These are phyloP conservation scores for Ceratorhiza oryzae-sativae DNA, from an alignment of 1,284 basidiomycete species.

Conservation along the genomic window DNA sequence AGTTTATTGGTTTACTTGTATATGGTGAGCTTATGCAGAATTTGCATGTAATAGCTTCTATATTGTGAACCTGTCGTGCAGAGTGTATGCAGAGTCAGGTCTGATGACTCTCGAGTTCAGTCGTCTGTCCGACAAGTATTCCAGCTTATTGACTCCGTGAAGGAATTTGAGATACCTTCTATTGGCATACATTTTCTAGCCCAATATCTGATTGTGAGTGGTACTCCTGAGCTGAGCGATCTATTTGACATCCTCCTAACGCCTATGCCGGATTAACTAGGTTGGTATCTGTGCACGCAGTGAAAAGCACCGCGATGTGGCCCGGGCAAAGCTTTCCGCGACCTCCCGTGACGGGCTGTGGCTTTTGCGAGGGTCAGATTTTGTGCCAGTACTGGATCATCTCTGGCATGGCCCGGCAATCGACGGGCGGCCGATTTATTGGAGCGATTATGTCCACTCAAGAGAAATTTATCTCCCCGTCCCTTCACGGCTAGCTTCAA, in stretches of 20 bases:
- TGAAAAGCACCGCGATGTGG: constrained; percentile 13
- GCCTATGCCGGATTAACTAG: neutral
- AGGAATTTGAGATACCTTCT: neutral
- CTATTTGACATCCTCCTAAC: neutral
- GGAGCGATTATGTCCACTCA: constrained; percentile 29
- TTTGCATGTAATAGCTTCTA: neutral
- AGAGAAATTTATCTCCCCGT: constrained; percentile 9
- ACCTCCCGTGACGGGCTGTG: neutral
- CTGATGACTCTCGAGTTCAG: constrained; percentile 11
- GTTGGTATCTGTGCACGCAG: constrained; percentile 22
- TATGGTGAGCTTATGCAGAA: neutral
- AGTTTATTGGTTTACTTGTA: constrained; percentile 19
- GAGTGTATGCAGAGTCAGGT: neutral
- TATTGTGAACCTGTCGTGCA: neutral
- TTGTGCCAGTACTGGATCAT: constrained; percentile 25
- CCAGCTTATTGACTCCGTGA: neutral
- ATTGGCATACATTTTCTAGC: neutral
- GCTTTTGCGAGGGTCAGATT: constrained; percentile 3
- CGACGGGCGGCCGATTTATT: constrained; percentile 9
- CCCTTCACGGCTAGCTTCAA: neutral
- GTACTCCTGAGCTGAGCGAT: neutral
- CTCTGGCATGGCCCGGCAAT: constrained; percentile 19
- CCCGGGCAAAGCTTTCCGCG: neutral
- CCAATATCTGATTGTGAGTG: constrained; percentile 23
- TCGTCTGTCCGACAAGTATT: constrained; percentile 6